These are phyloP conservation scores for Echria macrotheca DNA, from an alignment of 495 filamentous ascomycete species.

Conservation along the genomic window DNA sequence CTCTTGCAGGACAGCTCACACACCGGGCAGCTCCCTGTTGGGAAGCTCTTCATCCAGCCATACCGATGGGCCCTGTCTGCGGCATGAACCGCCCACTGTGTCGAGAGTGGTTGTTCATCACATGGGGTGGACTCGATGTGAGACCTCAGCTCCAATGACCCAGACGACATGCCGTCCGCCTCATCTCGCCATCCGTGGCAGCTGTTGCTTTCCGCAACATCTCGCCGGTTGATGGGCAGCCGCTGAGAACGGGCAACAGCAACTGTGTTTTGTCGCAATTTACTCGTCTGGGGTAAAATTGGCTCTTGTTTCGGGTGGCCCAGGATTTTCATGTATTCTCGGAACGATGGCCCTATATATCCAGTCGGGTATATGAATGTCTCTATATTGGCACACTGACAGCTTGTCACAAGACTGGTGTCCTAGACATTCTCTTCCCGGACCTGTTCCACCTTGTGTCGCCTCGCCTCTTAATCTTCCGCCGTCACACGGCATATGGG, in stretches of 20 bases:
- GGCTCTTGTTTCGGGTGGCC: constrained; percentile 8
- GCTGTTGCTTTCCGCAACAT: constrained; percentile 9
- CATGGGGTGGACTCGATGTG: constrained; percentile 5
- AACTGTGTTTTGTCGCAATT: constrained; percentile 12
- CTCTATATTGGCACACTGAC: constrained; percentile 8
- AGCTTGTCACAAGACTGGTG: constrained; percentile 8
- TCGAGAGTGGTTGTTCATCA: background rate
- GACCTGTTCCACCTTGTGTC: constrained; percentile 1
- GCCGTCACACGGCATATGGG: constrained; percentile 14
- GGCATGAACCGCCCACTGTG: background rate
- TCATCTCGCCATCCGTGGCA: constrained; percentile 1
- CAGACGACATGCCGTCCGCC: too few relatives aligned
- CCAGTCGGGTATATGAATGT: too few relatives aligned
- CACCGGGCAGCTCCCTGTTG: background rate
- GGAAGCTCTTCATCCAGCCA: background rate
- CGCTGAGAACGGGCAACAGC: background rate
- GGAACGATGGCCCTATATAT: too few relatives aligned
- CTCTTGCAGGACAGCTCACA: constrained; percentile 11
- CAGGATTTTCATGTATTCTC: too few relatives aligned
- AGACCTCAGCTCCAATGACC: constrained; percentile 6
- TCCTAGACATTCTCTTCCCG: constrained; percentile 5
- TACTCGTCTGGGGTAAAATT: constrained; percentile 8
- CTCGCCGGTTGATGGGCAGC: background rate
- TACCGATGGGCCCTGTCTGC: background rate
- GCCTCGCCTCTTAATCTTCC: constrained; percentile 15